Conservation (phyloP, 768 basidiomycete species). For the Collybia mongolica region DNA sequence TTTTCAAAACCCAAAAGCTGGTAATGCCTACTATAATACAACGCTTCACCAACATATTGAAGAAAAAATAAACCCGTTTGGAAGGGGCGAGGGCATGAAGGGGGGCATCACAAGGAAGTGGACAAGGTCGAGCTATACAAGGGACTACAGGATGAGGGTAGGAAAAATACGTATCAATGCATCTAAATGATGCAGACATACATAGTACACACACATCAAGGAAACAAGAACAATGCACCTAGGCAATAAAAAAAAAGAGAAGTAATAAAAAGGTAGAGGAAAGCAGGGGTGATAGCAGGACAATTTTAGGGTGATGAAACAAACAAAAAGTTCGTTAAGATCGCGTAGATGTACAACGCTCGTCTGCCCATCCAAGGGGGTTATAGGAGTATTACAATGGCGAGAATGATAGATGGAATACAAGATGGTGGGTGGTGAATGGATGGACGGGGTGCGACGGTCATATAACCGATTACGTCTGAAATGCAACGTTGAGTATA, state of each 20-base stretch:
- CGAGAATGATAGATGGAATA: conserved; percentile 6
- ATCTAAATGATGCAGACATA: neutral
- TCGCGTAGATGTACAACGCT: conserved; percentile 10
- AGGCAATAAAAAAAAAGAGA: neutral
- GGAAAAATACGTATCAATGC: neutral
- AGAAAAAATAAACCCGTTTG: neutral
- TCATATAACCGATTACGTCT: conserved; percentile 4
- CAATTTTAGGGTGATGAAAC: conserved; percentile 12
- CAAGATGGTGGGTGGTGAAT: conserved; percentile 7
- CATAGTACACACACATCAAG: conserved; percentile 1
- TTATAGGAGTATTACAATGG: conserved; percentile 8
- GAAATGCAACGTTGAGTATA: neutral
- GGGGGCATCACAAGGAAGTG: neutral
- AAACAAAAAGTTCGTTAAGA: conserved; percentile 8
- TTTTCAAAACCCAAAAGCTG: conserved; percentile 1
- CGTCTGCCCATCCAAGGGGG: conserved; percentile 9
- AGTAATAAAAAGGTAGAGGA: conserved; percentile 11
- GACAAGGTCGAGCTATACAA: conserved; percentile 1
- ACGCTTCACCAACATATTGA: neutral
- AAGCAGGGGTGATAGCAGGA: conserved; percentile 22
- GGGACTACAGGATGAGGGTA: neutral
- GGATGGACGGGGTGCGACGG: conserved; percentile 1
- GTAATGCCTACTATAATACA: neutral
- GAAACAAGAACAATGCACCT: neutral
- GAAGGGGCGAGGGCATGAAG: neutral